Evolutionary conservation across 768 basidiomycete genomes (phyloP).

Genomic region (Daedaleopsis sinensis): DNA sequence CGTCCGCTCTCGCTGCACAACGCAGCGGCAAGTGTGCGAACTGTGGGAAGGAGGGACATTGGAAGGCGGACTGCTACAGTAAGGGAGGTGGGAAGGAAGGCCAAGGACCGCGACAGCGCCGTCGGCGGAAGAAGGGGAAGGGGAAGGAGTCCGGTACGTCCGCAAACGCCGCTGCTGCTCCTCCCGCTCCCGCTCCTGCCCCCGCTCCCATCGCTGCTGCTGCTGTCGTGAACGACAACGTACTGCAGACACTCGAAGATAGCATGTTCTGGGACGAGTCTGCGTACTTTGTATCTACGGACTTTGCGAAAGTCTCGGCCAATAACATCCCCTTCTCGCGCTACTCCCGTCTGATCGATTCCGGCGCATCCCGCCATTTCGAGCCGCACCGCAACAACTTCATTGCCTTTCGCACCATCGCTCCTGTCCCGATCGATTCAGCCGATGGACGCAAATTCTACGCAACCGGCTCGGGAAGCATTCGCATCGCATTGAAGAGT

Average conservation of each 20-base stretch:
- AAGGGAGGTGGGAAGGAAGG: slow-evolving; percentile 14
- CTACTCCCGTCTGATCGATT: slow-evolving; percentile 17
- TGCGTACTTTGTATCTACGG: slow-evolving; percentile 2
- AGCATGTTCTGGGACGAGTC: not conserved
- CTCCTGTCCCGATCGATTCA: slow-evolving; percentile 13
- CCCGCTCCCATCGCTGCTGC: not conserved
- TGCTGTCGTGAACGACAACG: not conserved
- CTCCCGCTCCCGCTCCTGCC: not conserved
- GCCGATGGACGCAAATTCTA: slow-evolving; percentile 23
- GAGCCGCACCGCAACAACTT: slow-evolving; percentile 18
- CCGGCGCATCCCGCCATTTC: slow-evolving; percentile 21
- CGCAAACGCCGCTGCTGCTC: not conserved
- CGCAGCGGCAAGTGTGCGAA: slow-evolving; percentile 20
- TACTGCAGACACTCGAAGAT: not conserved
- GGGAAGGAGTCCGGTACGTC: not conserved
- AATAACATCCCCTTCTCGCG: not conserved
- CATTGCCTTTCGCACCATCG: slow-evolving; percentile 10
- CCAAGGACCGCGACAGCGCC: slow-evolving; percentile 8
- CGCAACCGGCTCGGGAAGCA: slow-evolving; percentile 20
- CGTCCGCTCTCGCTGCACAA: slow-evolving; percentile 2
- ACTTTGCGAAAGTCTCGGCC: slow-evolving; percentile 1
- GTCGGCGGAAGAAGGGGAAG: not conserved
- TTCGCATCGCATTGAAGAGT: slow-evolving; percentile 2
- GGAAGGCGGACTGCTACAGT: slow-evolving; percentile 23
- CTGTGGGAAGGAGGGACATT: slow-evolving; percentile 24